Evolutionary conservation across 2,329 filamentous ascomycete species (phyloP).

Genomic region (Alternaria burnsii): DNA sequence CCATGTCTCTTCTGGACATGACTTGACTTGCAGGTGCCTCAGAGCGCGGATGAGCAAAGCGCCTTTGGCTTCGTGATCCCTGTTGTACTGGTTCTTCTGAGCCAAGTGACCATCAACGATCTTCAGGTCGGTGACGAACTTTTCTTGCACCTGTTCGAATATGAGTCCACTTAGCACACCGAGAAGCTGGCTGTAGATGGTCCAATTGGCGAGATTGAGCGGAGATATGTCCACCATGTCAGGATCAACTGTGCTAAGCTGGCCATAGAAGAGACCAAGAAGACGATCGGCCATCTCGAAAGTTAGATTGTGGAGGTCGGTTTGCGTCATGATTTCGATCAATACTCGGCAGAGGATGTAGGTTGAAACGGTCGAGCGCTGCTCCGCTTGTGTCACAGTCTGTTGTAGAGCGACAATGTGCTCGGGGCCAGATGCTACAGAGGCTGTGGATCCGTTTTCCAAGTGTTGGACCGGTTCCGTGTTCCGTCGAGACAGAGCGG

Average conservation of each 20-base stretch:
- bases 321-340: conserved; percentile 93
- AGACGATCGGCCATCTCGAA: conserved; percentile 92
- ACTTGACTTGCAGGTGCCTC: conserved; percentile 83
- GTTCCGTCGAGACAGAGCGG: conserved; percentile 47
- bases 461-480: conserved; percentile 45
- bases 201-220: conserved; percentile 92
- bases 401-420: conserved; percentile 66
- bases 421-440: conserved; percentile 39
- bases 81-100: conserved; percentile 71
- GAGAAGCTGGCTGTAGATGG: conserved; percentile 88
- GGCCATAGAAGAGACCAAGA: conserved; percentile 95
- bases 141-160: conserved; percentile 81
- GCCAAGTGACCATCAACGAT: conserved; percentile 77
- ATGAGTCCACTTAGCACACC: conserved; percentile 97
- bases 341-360: conserved; percentile 94
- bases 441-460: conserved; percentile 35
- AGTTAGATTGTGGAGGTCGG: conserved; percentile 81
- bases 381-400: conserved; percentile 80
- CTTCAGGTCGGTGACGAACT: conserved; percentile 84
- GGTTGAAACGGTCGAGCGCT: conserved; percentile 91
- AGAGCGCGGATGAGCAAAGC: conserved; percentile 90
- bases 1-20: conserved; percentile 78
- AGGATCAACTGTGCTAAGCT: conserved; percentile 86
- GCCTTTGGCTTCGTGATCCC: conserved; percentile 79
- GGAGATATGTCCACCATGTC: conserved; percentile 81